A percentile compares a stretch with the other conserved stretches of the same genome.
Conservation (phyloP, 2,329 filamentous ascomycete genomes). For the Orbilia brochopaga region DNA sequence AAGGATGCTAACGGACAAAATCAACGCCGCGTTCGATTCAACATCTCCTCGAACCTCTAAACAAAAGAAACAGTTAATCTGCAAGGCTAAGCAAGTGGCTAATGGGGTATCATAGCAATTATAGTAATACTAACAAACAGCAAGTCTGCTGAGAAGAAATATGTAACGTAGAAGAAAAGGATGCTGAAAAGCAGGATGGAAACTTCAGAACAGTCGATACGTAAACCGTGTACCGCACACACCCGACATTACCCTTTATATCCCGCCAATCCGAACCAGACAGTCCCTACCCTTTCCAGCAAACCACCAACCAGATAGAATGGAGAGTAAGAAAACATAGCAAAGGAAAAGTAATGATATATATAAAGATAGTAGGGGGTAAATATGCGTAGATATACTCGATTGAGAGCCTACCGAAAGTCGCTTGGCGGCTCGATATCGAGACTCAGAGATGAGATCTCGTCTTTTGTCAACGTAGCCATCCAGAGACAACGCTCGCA, state of each 20-base stretch:
- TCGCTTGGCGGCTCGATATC: slow-evolving; percentile 51
- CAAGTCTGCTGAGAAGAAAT: slow-evolving; percentile 5
- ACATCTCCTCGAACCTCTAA: slow-evolving; percentile 16
- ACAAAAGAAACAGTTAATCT: neutral
- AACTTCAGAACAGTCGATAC: slow-evolving; percentile 5
- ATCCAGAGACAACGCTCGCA: slow-evolving; percentile 86
- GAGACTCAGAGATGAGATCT: slow-evolving; percentile 63
- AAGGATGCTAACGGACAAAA: no score
- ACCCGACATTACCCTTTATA: neutral
- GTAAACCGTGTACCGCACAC: slow-evolving; percentile 6
- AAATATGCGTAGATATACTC: neutral
- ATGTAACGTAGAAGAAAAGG: slow-evolving; percentile 3
- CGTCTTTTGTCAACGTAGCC: slow-evolving; percentile 75
- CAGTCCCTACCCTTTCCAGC: slow-evolving; percentile 17
- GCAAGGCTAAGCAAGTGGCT: slow-evolving; percentile 11
- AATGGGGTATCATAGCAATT: slow-evolving; percentile 38
- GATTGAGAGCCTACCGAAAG: slow-evolving; percentile 23
- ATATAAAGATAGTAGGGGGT: neutral
- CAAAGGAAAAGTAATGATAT: slow-evolving; percentile 6
- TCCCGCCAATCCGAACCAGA: slow-evolving; percentile 9
- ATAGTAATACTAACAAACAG: slow-evolving; percentile 19
- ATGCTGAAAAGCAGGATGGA: slow-evolving; percentile 19
- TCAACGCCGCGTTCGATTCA: neutral
- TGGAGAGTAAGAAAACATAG: slow-evolving; percentile 3
- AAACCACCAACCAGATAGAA: slow-evolving; percentile 23